Evolutionary conservation across 371 early-diverging fungal genomes (phyloP), one percentile per base, ranked within the genome.

Genomic region (Actinomortierella ambigua): DNA sequence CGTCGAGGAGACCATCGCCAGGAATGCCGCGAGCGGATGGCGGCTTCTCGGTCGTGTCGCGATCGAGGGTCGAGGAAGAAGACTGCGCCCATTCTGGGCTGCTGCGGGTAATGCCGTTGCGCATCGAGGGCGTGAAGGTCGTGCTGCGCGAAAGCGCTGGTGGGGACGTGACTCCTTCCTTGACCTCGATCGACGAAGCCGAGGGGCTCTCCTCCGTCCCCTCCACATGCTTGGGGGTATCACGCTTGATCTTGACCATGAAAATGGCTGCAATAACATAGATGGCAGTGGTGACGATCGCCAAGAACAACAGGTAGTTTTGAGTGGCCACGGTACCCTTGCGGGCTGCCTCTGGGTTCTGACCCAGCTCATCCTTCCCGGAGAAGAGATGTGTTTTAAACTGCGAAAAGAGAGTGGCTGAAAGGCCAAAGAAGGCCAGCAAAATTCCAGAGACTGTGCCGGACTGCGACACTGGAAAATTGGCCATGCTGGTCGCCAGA

Each of bases 401-500:
- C 55, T 71, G 73, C n/a, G 73, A 71, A 47, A 71, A 71, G 18
- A 71, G 50, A 3, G 73, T 71, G 7, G 73, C 73, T n/a, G 73
- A 71, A 23, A 71, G 63, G 27, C 73, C 73, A 56, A 71, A 71
- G 63, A 71, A 71, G 57, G 73, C 73, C 40, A 71, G 60, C 42
- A 71, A 53, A 50, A 65, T n/a, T 27, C 73, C 73, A 6, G 73
- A 71, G 39, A 71, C 67, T 15, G 73, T 71, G 13, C 73, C 73
- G 8, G 73, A 65, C 20, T 66, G 62, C 15, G 73, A 59, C 3
- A 59, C 66, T 9, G 73, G 63, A 47, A 71, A 71, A 50, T 71
- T 71, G 56, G 66, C 66, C 73, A 71, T 71, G 53, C 66, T 71
- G 55, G 73, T 66, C 44, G 73, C 73, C n/a, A 71, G 63, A 1